These are phyloP conservation scores for Zymoseptoria passerinii DNA, from an alignment of 2,329 filamentous ascomycete species.

Conservation along the genomic window DNA sequence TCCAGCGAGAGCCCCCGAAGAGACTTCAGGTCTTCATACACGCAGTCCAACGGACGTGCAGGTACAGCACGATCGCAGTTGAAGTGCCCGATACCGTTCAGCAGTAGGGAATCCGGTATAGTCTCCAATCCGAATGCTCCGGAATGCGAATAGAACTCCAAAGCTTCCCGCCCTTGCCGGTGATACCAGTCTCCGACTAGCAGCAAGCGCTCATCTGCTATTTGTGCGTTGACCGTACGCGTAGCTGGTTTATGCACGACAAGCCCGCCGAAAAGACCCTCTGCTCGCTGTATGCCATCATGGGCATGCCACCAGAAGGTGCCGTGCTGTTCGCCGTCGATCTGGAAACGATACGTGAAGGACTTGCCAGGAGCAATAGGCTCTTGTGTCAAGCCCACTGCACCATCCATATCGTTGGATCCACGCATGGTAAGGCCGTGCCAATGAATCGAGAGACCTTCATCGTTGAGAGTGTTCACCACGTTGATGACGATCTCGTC, in stretches of 20 bases:
- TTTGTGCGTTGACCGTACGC: slow-evolving; percentile 19
- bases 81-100: slow-evolving; percentile 42
- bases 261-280: slow-evolving; percentile 42
- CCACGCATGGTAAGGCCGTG: slow-evolving; percentile 32
- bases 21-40: slow-evolving; percentile 12
- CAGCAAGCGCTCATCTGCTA: slow-evolving; percentile 37
- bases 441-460: slow-evolving; percentile 38
- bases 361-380: slow-evolving; percentile 16
- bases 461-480: slow-evolving; percentile 33
- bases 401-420: slow-evolving; percentile 22
- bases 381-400: slow-evolving; percentile 20
- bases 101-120: slow-evolving; percentile 40
- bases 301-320: slow-evolving; percentile 46
- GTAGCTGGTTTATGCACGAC: slow-evolving; percentile 36
- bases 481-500: slow-evolving; percentile 39
- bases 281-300: slow-evolving; percentile 35
- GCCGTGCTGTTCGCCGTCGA: slow-evolving; percentile 31
- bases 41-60: slow-evolving; percentile 40
- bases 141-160: slow-evolving; percentile 38
- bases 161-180: slow-evolving; percentile 33
- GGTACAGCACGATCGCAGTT: slow-evolving; percentile 40
- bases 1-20: slow-evolving; percentile 10
- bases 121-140: slow-evolving; percentile 40
- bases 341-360: slow-evolving; percentile 33
- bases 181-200: slow-evolving; percentile 46